phyloP scores from a whole-genome alignment of 441 rosid species.

The Gossypium gossypioides region DNA sequence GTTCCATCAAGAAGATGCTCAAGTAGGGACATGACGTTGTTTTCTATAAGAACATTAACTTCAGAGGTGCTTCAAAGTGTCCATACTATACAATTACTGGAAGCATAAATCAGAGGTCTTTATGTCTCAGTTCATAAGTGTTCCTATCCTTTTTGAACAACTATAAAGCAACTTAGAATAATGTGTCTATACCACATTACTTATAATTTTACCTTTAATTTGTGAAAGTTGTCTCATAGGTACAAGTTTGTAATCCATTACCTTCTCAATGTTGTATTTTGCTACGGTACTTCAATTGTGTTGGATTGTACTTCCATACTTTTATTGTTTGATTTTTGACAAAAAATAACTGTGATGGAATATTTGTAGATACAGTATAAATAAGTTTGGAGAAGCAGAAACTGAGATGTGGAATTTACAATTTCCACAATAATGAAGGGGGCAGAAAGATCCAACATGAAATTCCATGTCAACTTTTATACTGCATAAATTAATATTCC shows the following conservation, averaged over 20 bases:
- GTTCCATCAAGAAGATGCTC: neutral
- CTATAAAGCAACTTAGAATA: neutral
- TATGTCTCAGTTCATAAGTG: neutral
- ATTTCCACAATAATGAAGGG: neutral
- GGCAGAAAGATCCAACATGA: neutral
- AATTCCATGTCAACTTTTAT: neutral
- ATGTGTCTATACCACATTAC: neutral
- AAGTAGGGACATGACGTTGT: neutral
- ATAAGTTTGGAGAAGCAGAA: neutral
- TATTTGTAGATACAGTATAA: neutral
- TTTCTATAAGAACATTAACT: neutral
- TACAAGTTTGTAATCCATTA: neutral
- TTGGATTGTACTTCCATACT: neutral
- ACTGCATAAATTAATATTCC: neutral
- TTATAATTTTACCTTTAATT: neutral
- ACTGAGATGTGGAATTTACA: neutral
- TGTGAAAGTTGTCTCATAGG: neutral
- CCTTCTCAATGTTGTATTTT: neutral
- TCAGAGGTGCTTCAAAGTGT: neutral
- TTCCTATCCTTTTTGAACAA: neutral
- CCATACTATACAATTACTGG: neutral
- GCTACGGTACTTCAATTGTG: neutral
- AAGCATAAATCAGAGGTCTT: neutral
- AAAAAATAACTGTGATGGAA: neutral
- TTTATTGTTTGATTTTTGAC: neutral